A percentile compares a stretch with the other conserved stretches of the same genome.
These are phyloP conservation scores for Sarcocystis neurona DNA, from an alignment of 169 alveolate species.

Conservation along the genomic window DNA sequence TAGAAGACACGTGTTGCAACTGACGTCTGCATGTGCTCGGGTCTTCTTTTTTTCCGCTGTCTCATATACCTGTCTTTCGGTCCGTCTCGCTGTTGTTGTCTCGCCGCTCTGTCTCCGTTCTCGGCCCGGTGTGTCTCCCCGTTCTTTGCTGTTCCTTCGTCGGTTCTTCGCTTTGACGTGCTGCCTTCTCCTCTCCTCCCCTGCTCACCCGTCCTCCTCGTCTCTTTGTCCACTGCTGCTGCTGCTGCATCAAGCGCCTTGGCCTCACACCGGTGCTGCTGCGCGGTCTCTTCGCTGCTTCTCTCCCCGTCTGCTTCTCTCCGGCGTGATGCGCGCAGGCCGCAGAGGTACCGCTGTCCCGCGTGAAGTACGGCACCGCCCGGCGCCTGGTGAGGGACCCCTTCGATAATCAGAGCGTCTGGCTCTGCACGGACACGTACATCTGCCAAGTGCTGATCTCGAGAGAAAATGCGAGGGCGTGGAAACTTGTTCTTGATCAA, in stretches of 20 bases:
- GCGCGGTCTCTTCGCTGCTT: no score
- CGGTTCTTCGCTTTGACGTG: not conserved
- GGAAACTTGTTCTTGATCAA: conserved; percentile 28
- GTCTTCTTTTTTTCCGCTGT: no score
- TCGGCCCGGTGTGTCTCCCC: no score
- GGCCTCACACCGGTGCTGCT: no score
- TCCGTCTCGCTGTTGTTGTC: no score
- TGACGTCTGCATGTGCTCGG: no score
- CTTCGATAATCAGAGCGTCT: not conserved
- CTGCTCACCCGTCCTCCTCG: not conserved
- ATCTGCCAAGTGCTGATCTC: conserved; percentile 10
- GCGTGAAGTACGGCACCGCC: conserved; percentile 11
- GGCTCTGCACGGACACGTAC: conserved; percentile 31
- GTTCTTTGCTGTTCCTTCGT: no score
- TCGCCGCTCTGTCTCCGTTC: no score
- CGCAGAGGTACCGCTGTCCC: not conserved
- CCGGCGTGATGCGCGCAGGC: not conserved
- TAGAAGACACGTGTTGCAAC: no score
- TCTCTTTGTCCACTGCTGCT: not conserved
- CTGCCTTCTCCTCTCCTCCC: not conserved
- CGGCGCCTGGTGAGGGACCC: conserved; percentile 25
- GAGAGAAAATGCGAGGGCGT: conserved; percentile 3
- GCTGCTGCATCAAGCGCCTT: no score
- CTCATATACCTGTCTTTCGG: no score
- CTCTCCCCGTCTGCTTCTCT: not conserved